These are phyloP conservation scores for Cryptococcus amylolentus DNA, from an alignment of 1,284 basidiomycete genomes.

Conservation along the genomic window DNA sequence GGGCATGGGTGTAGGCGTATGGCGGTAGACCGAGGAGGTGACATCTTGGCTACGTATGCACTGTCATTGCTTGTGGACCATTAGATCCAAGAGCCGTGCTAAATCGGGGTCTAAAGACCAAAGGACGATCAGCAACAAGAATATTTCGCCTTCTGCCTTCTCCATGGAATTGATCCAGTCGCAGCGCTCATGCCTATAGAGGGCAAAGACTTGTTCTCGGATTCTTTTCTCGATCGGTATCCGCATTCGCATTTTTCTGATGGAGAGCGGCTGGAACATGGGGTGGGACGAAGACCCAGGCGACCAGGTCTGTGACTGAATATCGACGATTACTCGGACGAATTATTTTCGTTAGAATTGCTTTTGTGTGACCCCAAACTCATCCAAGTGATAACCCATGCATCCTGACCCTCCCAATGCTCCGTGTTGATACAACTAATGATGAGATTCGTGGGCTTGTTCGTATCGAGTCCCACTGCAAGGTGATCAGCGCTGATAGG, in stretches of 20 bases:
- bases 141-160: background rate
- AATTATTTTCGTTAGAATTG: too few relatives aligned
- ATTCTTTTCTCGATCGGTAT: background rate
- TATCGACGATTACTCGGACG: too few relatives aligned
- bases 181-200: background rate
- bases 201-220: background rate
- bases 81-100: too few relatives aligned
- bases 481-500: conserved; percentile 9
- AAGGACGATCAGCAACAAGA: too few relatives aligned
- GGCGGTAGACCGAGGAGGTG: background rate
- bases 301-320: too few relatives aligned
- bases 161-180: background rate
- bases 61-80: too few relatives aligned
- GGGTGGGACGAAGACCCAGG: too few relatives aligned
- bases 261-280: background rate
- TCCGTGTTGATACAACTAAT: conserved; percentile 32
- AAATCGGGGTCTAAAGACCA: too few relatives aligned
- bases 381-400: background rate
- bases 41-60: background rate
- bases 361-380: too few relatives aligned
- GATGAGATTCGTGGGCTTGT: conserved; percentile 57
- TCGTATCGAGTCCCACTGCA: conserved; percentile 76
- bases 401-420: background rate
- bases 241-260: background rate
- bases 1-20: conserved; percentile 12